phyloP scores from a whole-genome alignment of 768 basidiomycete genomes.

The Botryobasidium botryosum region DNA sequence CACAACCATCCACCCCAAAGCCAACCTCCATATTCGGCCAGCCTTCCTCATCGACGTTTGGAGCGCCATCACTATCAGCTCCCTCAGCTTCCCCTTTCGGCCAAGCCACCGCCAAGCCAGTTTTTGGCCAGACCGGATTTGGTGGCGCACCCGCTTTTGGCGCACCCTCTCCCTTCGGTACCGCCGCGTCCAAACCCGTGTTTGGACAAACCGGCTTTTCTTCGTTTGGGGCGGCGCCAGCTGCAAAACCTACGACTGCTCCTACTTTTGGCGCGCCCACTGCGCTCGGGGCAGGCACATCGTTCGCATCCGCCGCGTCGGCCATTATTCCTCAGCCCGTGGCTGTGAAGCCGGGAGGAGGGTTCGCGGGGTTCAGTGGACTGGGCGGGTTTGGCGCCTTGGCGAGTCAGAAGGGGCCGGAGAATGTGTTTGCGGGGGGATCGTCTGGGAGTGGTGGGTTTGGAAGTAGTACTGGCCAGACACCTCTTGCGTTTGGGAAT shows the following conservation, averaged over 20 bases:
- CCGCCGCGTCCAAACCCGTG: neutral
- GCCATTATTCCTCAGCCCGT: too few species aligned
- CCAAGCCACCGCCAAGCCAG: neutral
- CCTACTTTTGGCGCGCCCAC: neutral
- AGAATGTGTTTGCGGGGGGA: too few species aligned
- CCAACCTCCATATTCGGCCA: neutral
- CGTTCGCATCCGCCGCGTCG: too few species aligned
- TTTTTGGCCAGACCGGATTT: constrained; percentile 9
- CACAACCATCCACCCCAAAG: neutral
- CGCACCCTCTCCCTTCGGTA: neutral
- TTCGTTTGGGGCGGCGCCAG: neutral
- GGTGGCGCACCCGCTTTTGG: constrained; percentile 3
- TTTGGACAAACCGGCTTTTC: neutral
- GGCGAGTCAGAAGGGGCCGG: too few species aligned
- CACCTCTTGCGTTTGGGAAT: too few species aligned
- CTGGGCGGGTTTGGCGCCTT: too few species aligned
- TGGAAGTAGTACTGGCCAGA: too few species aligned
- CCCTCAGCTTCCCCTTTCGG: neutral
- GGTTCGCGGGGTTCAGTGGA: too few species aligned
- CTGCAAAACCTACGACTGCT: neutral
- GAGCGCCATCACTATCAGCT: neutral
- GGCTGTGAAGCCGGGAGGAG: too few species aligned
- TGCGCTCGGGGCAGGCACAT: neutral
- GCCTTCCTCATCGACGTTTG: constrained; percentile 4
- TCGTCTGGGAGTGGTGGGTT: too few species aligned